Evolutionary conservation across 176 grass and related monocot species (phyloP).

Genomic region (Secale cereale): DNA sequence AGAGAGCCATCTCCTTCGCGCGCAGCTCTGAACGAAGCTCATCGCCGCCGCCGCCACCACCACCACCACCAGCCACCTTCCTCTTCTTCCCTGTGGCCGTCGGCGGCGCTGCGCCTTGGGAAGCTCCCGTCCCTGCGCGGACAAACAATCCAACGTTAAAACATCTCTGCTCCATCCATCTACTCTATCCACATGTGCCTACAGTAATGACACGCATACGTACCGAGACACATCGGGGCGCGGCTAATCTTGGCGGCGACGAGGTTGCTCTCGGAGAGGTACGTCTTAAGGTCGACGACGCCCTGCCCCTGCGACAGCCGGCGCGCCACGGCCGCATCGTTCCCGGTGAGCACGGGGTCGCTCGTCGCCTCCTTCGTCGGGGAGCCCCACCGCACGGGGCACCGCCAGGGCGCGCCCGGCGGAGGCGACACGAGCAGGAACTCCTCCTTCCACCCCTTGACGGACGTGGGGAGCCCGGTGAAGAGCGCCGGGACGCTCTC

Average conservation of each 20-base stretch:
- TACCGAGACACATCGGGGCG: neutral
- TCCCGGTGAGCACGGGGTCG: conserved; percentile 23
- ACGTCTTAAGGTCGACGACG: conserved; percentile 41
- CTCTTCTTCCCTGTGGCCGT: conserved; percentile 17
- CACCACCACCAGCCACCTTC: neutral
- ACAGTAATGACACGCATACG: neutral
- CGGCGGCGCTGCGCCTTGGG: neutral
- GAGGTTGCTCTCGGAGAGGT: conserved; percentile 42
- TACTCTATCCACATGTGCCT: neutral
- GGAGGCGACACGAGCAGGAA: conserved; percentile 34
- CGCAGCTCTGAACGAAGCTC: conserved; percentile 19
- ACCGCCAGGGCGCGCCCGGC: conserved; percentile 28
- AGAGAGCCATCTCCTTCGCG: conserved; percentile 29
- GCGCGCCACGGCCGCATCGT: conserved; percentile 14
- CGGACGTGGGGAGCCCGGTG: conserved; percentile 23
- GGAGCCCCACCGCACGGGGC: conserved; percentile 27
- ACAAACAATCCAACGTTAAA: neutral
- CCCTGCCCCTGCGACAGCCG: conserved; percentile 25
- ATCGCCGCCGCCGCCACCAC: neutral
- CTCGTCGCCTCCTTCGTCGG: conserved; percentile 24
- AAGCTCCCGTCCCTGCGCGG: neutral
- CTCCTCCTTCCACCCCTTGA: conserved; percentile 47
- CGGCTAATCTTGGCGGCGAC: conserved; percentile 47
- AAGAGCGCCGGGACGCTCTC: conserved; percentile 29
- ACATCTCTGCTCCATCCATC: neutral